Conservation (phyloP, 2,329 filamentous ascomycete species). For the Colletotrichum neosansevieriae region DNA sequence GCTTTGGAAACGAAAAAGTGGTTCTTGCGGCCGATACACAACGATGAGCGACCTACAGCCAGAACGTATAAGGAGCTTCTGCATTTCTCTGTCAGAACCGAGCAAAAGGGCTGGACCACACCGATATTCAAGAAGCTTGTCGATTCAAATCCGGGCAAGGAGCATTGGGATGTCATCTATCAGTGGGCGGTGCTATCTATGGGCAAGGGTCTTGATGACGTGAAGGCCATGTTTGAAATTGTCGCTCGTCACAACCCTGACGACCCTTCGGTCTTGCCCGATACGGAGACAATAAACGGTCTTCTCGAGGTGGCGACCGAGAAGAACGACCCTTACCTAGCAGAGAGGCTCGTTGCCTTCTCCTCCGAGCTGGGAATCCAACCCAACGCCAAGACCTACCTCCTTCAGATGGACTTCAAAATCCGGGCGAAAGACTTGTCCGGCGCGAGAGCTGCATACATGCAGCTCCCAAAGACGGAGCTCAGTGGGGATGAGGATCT, state of each 20-base stretch:
- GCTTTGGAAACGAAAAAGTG: conserved; percentile 74
- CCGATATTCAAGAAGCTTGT: conserved; percentile 67
- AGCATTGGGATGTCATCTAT: conserved; percentile 78
- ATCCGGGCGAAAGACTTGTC: conserved; percentile 79
- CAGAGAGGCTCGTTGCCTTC: conserved; percentile 78
- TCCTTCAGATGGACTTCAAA: conserved; percentile 81
- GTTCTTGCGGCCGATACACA: conserved; percentile 69
- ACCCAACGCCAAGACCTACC: conserved; percentile 76
- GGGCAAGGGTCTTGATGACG: conserved; percentile 78
- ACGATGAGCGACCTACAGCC: conserved; percentile 54
- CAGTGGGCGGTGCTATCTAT: conserved; percentile 79
- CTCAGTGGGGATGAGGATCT: conserved; percentile 69
- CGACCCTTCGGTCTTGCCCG: conserved; percentile 64
- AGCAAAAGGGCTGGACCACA: conserved; percentile 72
- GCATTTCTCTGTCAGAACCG: conserved; percentile 70
- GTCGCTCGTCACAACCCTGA: conserved; percentile 66
- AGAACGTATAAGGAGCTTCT: conserved; percentile 67
- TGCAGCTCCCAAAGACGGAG: conserved; percentile 65
- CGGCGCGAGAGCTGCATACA: conserved; percentile 75
- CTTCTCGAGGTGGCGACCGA: conserved; percentile 80
- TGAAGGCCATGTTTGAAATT: conserved; percentile 78
- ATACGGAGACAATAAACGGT: conserved; percentile 80
- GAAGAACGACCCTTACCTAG: conserved; percentile 76
- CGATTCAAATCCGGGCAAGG: conserved; percentile 60
- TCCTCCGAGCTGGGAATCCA: conserved; percentile 73